Base-by-base conservation (phyloP, 768 basidiomycete genomes). In the Russula abietina region DNA sequence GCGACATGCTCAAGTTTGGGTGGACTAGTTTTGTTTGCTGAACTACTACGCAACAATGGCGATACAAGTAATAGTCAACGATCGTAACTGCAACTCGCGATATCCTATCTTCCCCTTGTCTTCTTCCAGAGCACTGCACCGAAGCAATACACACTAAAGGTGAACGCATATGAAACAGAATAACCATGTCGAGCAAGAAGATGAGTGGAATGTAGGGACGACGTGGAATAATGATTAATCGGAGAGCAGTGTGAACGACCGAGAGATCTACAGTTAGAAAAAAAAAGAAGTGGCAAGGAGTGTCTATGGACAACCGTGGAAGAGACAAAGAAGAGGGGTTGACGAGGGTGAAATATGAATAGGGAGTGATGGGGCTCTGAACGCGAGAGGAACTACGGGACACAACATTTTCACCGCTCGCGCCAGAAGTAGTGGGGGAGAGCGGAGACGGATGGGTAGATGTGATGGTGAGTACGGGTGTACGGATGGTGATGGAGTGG, bases 151-250 rank as follows among this genome's bases (percentile, higher is more conserved):
- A 64, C 62, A 64, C 46, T 14, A 30, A 55, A 36, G 48, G 54
- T 55, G 49, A 55, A 64, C 63, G 59, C 53, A 56, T 43, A 64
- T 55, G n/a, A 19, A 53, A 64, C 63, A 64, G 45, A 39, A 38
- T 64, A 60, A 60, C 46, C 48, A 64, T 64, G 63, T 64, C 63
- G 54, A 64, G 63, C 54, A 55, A 28, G 36, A 63, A 54, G 39
- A 45, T 28, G 54, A 41, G 19, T 28, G 58, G 32, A 32, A 50
- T 26, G 38, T 55, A 55, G 55, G 58, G n/a, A 24, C 59, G 24
- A 64, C 22, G 38, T 50, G 9, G 16, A 38, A 24, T 38, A 55
- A 48, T 43, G 17, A 48, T 50, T 55, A 55, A 59, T 22, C 30
- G 41, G 39, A 59, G 39, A 64, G 53, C 32, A 26, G 48, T 36